Evolutionary conservation across 495 filamentous ascomycete genomes (phyloP), one percentile per base, ranked within the genome.

Genomic region (Cercophora sp.): DNA sequence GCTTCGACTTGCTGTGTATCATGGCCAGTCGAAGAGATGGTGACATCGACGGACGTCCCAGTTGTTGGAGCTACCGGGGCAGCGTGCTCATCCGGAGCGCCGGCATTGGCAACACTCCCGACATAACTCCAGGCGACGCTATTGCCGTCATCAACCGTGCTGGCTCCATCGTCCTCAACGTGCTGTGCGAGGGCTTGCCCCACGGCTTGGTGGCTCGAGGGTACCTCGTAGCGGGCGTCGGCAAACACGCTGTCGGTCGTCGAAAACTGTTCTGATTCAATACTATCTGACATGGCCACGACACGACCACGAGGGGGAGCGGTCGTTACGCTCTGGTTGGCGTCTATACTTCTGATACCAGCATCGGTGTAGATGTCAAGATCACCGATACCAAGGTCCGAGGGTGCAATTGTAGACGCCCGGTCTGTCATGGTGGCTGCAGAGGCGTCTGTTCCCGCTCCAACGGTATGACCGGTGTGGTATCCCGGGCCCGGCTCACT

Each of bases 401-500:
- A 62, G 2, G 52, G 43, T 3, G 56, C 39, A 9, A 55, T 45
- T 4, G 51, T 55, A 1, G 64, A 45, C n/a, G 46, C 24, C 5
- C 43, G 49, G 25, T 43, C 32, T 1, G 23, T 44, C 40, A 26
- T 16, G 10, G 42, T 13, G 29, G 8, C 29, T 6, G 29, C 29
- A 6, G 29, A 25, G 40, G 27, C 47, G 6, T 34, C 11, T 18
- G 49, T 57, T 0, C 34, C 50, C 11, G 56, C 55, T 4, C 27
- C 51, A 4, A 68, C 48, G 1, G 71, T 75, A 31, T 62, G 51
- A 1, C 74, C 74, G 0, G 73, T 77, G 32, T 63, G 65, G 51
- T 73, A 77, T 6, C 54, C 70, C 3, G 74, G 74, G 0, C 74
- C 74, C 1, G 74, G 74, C 3, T 71, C 74, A 9, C 57, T 66